Conservation (phyloP, 2,329 filamentous ascomycete genomes). For the Chrysoporthe austroafricana region DNA sequence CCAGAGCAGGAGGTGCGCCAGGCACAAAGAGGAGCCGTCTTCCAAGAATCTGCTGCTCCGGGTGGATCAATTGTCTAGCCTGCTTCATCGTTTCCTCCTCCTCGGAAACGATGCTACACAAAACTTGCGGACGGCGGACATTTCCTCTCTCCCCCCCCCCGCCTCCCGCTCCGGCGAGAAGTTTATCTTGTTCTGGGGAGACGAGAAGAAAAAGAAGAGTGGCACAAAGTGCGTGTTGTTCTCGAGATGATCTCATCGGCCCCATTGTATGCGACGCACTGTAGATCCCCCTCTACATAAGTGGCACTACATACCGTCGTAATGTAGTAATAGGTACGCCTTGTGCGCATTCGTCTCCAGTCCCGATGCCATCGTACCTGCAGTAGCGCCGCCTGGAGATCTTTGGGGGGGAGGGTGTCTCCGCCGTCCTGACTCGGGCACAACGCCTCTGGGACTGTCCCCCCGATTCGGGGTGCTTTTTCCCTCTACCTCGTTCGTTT, state of each 20-base stretch:
- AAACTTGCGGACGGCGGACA: neutral
- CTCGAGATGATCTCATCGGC: neutral
- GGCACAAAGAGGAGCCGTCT: neutral
- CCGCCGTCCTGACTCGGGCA: constrained; percentile 1
- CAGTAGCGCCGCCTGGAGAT: constrained; percentile 22
- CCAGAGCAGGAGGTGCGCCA: neutral
- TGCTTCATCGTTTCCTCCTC: neutral
- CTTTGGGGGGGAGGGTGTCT: neutral
- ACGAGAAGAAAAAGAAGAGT: neutral
- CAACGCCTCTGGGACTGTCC: neutral
- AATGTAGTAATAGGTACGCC: neutral
- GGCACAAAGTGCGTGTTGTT: neutral
- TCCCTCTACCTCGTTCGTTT: neutral
- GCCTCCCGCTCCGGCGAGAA: neutral
- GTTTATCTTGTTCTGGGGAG: neutral
- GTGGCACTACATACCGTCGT: neutral
- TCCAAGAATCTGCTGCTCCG: neutral
- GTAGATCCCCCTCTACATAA: constrained; percentile 13
- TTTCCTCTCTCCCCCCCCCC: neutral
- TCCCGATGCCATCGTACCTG: constrained; percentile 22
- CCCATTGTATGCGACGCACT: constrained; percentile 9
- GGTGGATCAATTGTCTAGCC: neutral
- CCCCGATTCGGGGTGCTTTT: too few species aligned
- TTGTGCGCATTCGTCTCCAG: too few species aligned
- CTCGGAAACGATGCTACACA: neutral